Percentiles rank a stretch among this genome's conserved stretches.
Conservation (phyloP, 768 basidiomycete genomes). For the Russula ochroleuca region DNA sequence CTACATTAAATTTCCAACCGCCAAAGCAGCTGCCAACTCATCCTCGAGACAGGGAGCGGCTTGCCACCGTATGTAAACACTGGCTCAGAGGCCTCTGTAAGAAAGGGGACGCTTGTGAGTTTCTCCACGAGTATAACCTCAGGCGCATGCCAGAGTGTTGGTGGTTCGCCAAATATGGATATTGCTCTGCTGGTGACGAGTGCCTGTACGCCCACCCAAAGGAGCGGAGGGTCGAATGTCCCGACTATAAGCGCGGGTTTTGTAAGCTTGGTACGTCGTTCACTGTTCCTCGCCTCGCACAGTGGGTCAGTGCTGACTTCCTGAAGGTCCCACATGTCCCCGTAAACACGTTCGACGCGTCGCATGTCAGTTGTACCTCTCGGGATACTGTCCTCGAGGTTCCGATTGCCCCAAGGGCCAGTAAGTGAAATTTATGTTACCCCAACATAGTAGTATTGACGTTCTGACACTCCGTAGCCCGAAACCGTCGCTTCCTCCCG, state of each 20-base stretch:
- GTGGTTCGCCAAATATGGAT: conserved; percentile 98
- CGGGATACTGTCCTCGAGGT: conserved; percentile 90
- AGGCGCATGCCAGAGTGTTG: conserved; percentile 98
- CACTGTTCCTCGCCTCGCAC: conserved; percentile 15
- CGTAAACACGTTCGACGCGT: conserved; percentile 91
- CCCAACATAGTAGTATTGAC: not conserved
- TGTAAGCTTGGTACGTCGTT: conserved; percentile 79
- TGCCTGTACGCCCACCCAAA: conserved; percentile 96
- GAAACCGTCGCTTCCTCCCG: conserved; percentile 64
- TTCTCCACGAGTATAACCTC: conserved; percentile 97
- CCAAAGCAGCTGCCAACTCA: conserved; percentile 78
- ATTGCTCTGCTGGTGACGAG: conserved; percentile 95
- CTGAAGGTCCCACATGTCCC: conserved; percentile 76
- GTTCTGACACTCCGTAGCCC: conserved; percentile 48
- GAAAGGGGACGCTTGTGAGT: conserved; percentile 97
- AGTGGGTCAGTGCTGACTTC: conserved; percentile 16
- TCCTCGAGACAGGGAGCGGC: conserved; percentile 75
- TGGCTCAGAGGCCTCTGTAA: conserved; percentile 98
- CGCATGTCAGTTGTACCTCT: conserved; percentile 84
- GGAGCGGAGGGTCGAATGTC: conserved; percentile 87
- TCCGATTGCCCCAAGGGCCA: conserved; percentile 85
- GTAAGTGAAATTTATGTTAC: conserved; percentile 52
- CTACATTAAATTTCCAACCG: conserved; percentile 84
- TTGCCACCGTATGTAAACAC: conserved; percentile 96
- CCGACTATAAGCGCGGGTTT: conserved; percentile 93